phyloP scores from a whole-genome alignment of 202 grass and related monocot species.

The Zoysia matrella region DNA sequence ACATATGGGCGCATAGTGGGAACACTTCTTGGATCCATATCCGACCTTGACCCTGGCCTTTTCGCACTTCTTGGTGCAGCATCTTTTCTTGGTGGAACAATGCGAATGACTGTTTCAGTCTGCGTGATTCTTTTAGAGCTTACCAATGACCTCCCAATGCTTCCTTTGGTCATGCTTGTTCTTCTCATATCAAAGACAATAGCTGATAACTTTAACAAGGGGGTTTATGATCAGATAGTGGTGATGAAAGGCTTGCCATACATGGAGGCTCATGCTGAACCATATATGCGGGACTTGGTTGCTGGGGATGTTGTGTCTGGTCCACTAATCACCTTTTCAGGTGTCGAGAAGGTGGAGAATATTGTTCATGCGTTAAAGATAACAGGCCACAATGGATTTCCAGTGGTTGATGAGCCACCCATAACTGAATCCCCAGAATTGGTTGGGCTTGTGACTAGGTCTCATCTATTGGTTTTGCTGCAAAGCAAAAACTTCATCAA shows the following conservation, averaged over 20 bases:
- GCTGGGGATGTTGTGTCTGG: slow-evolving; percentile 57
- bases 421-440: slow-evolving; percentile 70
- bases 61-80: slow-evolving; percentile 59
- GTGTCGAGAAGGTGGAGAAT: slow-evolving; percentile 75
- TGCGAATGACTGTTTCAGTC: slow-evolving; percentile 98
- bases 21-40: slow-evolving; percentile 75
- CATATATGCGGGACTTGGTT: slow-evolving; percentile 90
- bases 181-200: slow-evolving; percentile 84
- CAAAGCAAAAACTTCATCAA: slow-evolving; percentile 78
- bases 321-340: slow-evolving; percentile 62
- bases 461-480: slow-evolving; percentile 83
- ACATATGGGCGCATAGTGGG: slow-evolving; percentile 82
- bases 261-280: slow-evolving; percentile 93
- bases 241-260: slow-evolving; percentile 91
- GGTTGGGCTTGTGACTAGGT: slow-evolving; percentile 75
- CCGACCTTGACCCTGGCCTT: slow-evolving; percentile 81
- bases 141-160: slow-evolving; percentile 91
- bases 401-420: slow-evolving; percentile 85
- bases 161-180: slow-evolving; percentile 51
- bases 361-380: slow-evolving; percentile 68
- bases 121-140: slow-evolving; percentile 96
- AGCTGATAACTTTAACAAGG: slow-evolving; percentile 88
- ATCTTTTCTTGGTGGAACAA: slow-evolving; percentile 73
- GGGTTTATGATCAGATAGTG: slow-evolving; percentile 98
- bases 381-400: slow-evolving; percentile 91